These are phyloP conservation scores for Cercospora sojina DNA, from an alignment of 2,329 filamentous ascomycete species.

Conservation along the genomic window DNA sequence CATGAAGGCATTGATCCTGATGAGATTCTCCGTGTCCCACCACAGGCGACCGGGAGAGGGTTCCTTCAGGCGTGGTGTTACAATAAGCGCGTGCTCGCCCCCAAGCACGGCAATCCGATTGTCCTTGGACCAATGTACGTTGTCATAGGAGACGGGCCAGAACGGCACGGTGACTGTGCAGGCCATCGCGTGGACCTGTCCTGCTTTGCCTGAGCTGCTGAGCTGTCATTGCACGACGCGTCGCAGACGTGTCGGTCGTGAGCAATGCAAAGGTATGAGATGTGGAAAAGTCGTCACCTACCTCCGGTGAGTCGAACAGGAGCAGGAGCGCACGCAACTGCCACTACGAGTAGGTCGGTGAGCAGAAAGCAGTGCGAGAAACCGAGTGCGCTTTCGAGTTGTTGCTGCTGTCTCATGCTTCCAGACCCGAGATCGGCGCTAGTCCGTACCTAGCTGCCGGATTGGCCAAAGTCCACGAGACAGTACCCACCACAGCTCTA, in stretches of 20 bases:
- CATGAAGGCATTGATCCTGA: constrained; percentile 55
- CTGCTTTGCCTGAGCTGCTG: constrained; percentile 10
- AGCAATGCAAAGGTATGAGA: constrained; percentile 63
- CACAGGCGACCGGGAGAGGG: neutral
- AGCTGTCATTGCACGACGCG: constrained; percentile 13
- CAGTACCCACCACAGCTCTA: neutral
- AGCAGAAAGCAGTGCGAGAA: neutral
- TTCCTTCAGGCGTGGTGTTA: constrained; percentile 39
- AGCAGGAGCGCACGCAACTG: neutral
- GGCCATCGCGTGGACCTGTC: constrained; percentile 20
- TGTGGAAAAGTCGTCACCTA: constrained; percentile 84
- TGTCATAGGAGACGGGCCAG: constrained; percentile 54
- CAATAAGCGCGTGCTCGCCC: constrained; percentile 55
- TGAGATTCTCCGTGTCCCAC: constrained; percentile 30
- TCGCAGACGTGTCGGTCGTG: constrained; percentile 19
- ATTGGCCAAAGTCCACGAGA: neutral
- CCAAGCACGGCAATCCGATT: constrained; percentile 58
- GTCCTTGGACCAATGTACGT: constrained; percentile 60
- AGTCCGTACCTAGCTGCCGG: neutral
- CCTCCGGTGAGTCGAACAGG: neutral
- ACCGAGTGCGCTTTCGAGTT: neutral
- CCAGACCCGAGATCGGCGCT: neutral
- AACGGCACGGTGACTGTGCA: constrained; percentile 35
- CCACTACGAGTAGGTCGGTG: neutral
- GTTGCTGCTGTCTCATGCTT: neutral